Conservation (phyloP, 2,329 filamentous ascomycete genomes). For the Bipolaris gigantea region DNA sequence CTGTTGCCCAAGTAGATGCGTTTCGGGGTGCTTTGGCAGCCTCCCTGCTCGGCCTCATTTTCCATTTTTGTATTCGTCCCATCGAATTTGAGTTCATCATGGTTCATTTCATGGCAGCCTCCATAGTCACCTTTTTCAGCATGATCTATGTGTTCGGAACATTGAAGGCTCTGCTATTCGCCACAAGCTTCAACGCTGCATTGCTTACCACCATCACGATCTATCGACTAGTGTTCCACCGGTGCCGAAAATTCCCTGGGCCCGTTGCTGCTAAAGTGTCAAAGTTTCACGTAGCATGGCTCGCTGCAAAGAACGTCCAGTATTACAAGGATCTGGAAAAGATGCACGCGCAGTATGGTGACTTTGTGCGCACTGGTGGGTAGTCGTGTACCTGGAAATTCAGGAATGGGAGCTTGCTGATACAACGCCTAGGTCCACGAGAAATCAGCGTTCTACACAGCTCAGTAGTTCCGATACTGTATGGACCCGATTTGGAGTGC, state of each 20-base stretch:
- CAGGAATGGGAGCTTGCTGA: neutral
- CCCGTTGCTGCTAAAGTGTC: slow-evolving; percentile 28
- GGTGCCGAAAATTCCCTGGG: slow-evolving; percentile 29
- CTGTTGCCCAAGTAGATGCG: neutral
- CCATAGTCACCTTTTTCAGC: slow-evolving; percentile 11
- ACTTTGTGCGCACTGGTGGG: slow-evolving; percentile 41
- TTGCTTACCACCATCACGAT: slow-evolving; percentile 24
- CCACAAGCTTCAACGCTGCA: slow-evolving; percentile 16
- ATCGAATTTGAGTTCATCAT: slow-evolving; percentile 32
- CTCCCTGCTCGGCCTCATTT: slow-evolving; percentile 20
- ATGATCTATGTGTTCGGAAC: slow-evolving; percentile 14
- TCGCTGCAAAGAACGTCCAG: slow-evolving; percentile 31
- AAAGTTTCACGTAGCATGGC: slow-evolving; percentile 31
- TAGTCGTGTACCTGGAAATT: neutral
- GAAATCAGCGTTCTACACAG: slow-evolving; percentile 29
- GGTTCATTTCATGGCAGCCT: slow-evolving; percentile 27
- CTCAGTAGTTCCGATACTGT: slow-evolving; percentile 23
- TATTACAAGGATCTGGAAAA: slow-evolving; percentile 35
- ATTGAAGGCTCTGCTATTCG: slow-evolving; percentile 5
- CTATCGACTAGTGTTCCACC: slow-evolving; percentile 33
- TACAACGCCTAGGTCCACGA: slow-evolving; percentile 18
- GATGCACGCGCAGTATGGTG: slow-evolving; percentile 39
- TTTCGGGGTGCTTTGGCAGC: slow-evolving; percentile 5
- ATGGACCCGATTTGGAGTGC: slow-evolving; percentile 29
- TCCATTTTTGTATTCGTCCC: slow-evolving; percentile 19